Percentiles rank a stretch among this genome's conserved stretches.
Conservation (phyloP, 1,139 yeast species). For the Lodderomyces elongisporus region DNA sequence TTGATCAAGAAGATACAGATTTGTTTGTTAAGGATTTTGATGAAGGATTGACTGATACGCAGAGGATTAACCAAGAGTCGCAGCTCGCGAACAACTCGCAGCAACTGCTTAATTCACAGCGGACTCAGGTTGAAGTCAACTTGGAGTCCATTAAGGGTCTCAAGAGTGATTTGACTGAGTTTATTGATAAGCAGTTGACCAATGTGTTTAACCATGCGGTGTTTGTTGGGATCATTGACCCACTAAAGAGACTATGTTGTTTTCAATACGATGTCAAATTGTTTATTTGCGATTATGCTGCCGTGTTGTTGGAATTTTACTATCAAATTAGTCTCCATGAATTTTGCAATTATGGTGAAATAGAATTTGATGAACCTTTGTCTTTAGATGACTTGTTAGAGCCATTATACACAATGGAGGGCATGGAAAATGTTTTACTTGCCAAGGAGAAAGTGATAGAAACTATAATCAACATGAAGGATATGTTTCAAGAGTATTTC, state of each 20-base stretch:
- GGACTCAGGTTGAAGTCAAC: constrained; percentile 30
- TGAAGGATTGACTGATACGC: constrained; percentile 3
- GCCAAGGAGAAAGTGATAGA: constrained; percentile 19
- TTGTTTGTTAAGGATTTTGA: constrained; percentile 3
- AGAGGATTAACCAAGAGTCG: background rate
- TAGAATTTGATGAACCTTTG: constrained; percentile 40
- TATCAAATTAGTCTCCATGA: constrained; percentile 77
- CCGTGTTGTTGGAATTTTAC: constrained; percentile 62
- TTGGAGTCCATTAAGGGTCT: constrained; percentile 59
- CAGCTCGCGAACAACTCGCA: constrained; percentile 1
- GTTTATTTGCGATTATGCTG: constrained; percentile 75
- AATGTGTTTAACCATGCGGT: constrained; percentile 64
- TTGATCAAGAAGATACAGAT: constrained; percentile 3
- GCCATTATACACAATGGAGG: constrained; percentile 16
- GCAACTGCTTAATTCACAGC: constrained; percentile 4
- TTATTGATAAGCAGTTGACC: constrained; percentile 53
- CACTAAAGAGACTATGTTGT: constrained; percentile 62
- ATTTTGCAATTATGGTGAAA: constrained; percentile 76
- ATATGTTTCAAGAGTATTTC: constrained; percentile 82
- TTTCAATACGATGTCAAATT: constrained; percentile 78
- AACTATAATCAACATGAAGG: constrained; percentile 46
- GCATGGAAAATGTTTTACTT: constrained; percentile 9
- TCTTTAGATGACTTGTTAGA: constrained; percentile 24
- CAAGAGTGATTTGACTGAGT: constrained; percentile 43
- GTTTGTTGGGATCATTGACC: constrained; percentile 82